phyloP scores from a whole-genome alignment of 352 stramenopile species.

The Plasmopara muralis region DNA sequence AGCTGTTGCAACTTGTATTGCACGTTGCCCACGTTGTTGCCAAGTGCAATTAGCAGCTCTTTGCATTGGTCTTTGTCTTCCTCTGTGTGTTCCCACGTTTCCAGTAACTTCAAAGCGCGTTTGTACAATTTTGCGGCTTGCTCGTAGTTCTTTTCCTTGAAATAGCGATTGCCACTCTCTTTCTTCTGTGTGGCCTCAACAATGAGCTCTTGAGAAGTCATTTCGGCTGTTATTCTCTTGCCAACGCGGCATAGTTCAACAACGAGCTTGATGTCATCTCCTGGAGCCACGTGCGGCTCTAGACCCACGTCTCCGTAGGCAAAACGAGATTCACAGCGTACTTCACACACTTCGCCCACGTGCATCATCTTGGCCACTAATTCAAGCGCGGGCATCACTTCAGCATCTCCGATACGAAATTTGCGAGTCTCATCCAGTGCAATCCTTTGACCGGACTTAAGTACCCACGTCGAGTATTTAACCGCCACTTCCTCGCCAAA shows the following conservation, averaged over 20 bases:
- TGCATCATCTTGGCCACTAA: slow-evolving; percentile 74
- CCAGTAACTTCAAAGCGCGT: slow-evolving; percentile 70
- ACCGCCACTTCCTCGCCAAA: slow-evolving; percentile 78
- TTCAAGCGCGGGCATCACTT: slow-evolving; percentile 74
- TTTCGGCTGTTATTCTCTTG: slow-evolving; percentile 62
- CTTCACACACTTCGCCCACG: slow-evolving; percentile 61
- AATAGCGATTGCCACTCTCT: slow-evolving; percentile 76
- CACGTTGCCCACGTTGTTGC: slow-evolving; percentile 82
- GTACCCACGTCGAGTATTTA: slow-evolving; percentile 51
- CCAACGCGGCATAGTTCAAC: slow-evolving; percentile 57
- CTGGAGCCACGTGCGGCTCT: slow-evolving; percentile 39
- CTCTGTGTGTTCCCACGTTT: slow-evolving; percentile 60
- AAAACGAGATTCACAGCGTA: slow-evolving; percentile 68
- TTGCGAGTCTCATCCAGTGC: slow-evolving; percentile 44
- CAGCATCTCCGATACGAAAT: slow-evolving; percentile 76
- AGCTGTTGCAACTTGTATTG: slow-evolving; percentile 68
- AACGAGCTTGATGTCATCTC: slow-evolving; percentile 45
- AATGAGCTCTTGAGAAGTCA: slow-evolving; percentile 67
- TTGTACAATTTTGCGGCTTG: slow-evolving; percentile 82
- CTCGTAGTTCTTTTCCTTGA: slow-evolving; percentile 76
- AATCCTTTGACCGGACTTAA: slow-evolving; percentile 39
- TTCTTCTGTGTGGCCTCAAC: slow-evolving; percentile 78
- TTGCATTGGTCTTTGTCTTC: slow-evolving; percentile 55
- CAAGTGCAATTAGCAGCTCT: slow-evolving; percentile 62
- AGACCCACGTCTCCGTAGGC: slow-evolving; percentile 65